phyloP scores from a whole-genome alignment of 1,139 yeast species.

The Candida tropicalis region DNA sequence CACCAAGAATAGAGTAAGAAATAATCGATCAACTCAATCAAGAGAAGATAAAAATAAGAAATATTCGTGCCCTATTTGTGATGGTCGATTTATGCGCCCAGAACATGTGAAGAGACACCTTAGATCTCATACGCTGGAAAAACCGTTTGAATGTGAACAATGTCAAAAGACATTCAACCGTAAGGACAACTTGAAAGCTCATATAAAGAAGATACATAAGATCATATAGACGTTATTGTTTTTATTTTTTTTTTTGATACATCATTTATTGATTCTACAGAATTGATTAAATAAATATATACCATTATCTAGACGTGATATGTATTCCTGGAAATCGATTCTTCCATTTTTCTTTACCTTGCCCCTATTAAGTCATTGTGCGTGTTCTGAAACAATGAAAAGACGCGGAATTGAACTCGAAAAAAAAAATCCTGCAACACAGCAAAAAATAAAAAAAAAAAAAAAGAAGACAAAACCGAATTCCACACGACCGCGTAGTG shows the following conservation, averaged over 20 bases:
- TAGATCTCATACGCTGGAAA: conserved; percentile 85
- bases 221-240: background rate
- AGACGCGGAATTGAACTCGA: too few relatives aligned
- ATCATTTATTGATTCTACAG: too few relatives aligned
- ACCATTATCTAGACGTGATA: too few relatives aligned
- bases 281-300: too few relatives aligned
- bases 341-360: background rate
- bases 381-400: background rate
- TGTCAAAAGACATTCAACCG: conserved; percentile 81
- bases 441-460: background rate
- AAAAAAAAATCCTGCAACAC: too few relatives aligned
- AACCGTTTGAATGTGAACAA: conserved; percentile 78
- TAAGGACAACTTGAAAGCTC: conserved; percentile 69
- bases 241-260: background rate
- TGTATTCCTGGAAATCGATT: too few relatives aligned
- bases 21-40: conserved; percentile 16
- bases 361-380: conserved; percentile 1
- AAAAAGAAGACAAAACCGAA: background rate
- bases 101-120: conserved; percentile 92
- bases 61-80: conserved; percentile 80
- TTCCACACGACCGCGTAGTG: background rate
- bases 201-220: conserved; percentile 63
- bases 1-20: conserved; percentile 18
- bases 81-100: conserved; percentile 77
- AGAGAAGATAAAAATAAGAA: conserved; percentile 56